phyloP scores from a whole-genome alignment of 768 basidiomycete genomes.

The Scleroderma bovista region DNA sequence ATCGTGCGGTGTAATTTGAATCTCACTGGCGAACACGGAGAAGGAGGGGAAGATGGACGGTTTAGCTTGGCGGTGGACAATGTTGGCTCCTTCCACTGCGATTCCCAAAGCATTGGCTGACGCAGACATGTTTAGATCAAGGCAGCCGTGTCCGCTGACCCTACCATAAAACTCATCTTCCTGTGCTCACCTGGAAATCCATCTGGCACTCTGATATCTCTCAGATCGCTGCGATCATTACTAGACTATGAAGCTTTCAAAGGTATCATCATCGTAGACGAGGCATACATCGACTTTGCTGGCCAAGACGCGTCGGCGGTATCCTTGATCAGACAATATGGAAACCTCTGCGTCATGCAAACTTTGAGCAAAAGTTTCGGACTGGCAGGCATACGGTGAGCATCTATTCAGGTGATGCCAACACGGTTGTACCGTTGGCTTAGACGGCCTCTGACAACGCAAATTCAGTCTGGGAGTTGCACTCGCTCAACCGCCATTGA shows the following conservation, averaged over 20 bases:
- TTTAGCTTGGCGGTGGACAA: conserved; percentile 75
- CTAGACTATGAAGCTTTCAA: conserved; percentile 79
- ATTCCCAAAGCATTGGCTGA: neutral
- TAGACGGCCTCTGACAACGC: neutral
- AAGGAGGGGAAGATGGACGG: conserved; percentile 63
- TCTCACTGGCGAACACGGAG: conserved; percentile 51
- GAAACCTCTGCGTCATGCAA: conserved; percentile 92
- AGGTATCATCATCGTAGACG: conserved; percentile 91
- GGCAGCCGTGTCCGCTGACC: conserved; percentile 58
- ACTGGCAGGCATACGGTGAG: conserved; percentile 88
- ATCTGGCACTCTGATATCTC: conserved; percentile 80
- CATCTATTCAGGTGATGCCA: neutral
- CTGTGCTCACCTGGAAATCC: conserved; percentile 98
- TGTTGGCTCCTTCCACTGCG: conserved; percentile 37
- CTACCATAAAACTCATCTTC: conserved; percentile 85
- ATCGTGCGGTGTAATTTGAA: conserved; percentile 74
- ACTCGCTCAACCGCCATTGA: conserved; percentile 81
- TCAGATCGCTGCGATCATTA: conserved; percentile 59
- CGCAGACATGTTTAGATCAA: conserved; percentile 54
- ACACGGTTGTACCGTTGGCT: neutral
- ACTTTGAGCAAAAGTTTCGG: conserved; percentile 97
- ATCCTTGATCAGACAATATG: conserved; percentile 69
- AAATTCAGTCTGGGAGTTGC: conserved; percentile 75
- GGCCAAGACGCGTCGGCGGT: conserved; percentile 56
- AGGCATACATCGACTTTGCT: conserved; percentile 96